These are phyloP conservation scores for Nicotiana noctiflora DNA, from an alignment of 257 asterid species.

Conservation along the genomic window DNA sequence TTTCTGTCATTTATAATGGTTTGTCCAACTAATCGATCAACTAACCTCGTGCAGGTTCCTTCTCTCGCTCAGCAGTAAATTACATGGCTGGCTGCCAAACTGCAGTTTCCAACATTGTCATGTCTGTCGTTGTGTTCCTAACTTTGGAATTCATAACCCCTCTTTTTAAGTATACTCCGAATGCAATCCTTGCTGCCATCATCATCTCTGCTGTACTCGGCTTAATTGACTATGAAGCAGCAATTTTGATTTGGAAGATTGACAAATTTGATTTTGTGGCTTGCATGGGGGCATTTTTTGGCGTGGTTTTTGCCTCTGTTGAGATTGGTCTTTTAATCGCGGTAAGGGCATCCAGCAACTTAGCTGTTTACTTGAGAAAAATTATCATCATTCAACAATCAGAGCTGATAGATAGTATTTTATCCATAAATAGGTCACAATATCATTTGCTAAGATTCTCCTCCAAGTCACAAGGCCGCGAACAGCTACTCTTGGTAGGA, in stretches of 20 bases:
- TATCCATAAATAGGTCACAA: conserved; percentile 42
- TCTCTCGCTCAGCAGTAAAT: conserved; percentile 88
- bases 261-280: conserved; percentile 85
- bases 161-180: conserved; percentile 79
- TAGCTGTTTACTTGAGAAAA: not conserved
- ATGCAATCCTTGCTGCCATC: conserved; percentile 84
- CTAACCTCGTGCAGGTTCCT: conserved; percentile 52
- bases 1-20: not conserved
- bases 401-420: not conserved
- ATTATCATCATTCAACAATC: not conserved
- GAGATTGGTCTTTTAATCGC: conserved; percentile 85
- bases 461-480: conserved; percentile 93
- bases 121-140: conserved; percentile 71
- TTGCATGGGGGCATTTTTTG: conserved; percentile 90
- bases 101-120: conserved; percentile 75
- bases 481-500: conserved; percentile 69
- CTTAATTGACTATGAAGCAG: conserved; percentile 74
- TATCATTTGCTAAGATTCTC: conserved; percentile 81
- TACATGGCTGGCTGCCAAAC: conserved; percentile 97
- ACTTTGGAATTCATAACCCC: conserved; percentile 71
- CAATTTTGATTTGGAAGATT: conserved; percentile 72
- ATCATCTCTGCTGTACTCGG: conserved; percentile 86
- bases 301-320: conserved; percentile 71
- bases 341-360: conserved; percentile 25
- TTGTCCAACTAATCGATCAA: not conserved